Evolutionary conservation across 805 yeast genomes (phyloP), one percentile per base, ranked within the genome.

Genomic region (Osmozyma mogii): DNA sequence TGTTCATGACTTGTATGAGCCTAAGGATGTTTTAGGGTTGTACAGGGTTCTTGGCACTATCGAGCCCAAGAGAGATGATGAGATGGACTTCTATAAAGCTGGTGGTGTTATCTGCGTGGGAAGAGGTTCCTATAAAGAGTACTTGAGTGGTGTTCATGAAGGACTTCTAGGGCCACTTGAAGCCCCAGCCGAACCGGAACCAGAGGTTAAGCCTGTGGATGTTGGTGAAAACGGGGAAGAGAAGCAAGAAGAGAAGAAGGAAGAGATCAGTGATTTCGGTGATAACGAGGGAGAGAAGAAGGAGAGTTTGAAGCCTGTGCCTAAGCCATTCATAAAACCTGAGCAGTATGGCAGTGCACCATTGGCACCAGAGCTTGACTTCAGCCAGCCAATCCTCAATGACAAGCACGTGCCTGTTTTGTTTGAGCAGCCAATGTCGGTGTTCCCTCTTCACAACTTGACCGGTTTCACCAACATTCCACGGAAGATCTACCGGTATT

Each of bases 51-150:
- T 50, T n/a, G 44, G 54, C 1, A 40, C 57, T 8, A 28, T 60
- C 6, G 45, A 53, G 0, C 39, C 45, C 3, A 50, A 55, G 30
- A 70, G 75, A 30, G 63, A 75, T 2, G 53, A 63, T 18, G 64
- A 57, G 4, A 28, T 40, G 2, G 63, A 65, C 18, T 49, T 50
- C 9, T 45, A 65, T 17, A 29, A 27, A 19, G 71, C 78, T 6
- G 96, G 96, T 15, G 98, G 97, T 25, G 79, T 87, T 9, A 70
- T 92, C 13, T 84, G 96, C 50, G 60, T 92, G 15, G 99, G 99
- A 4, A 70, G 99, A 52, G 98, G 98, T 34, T 89, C 96, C 0
- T 92, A 73, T 53, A 89, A 89, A 53, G 99, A 92, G 63, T 92
- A 85, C 50, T 52, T 92, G 30, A 68, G 71, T 25, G 99, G 99